Percentiles rank a stretch among this genome's conserved stretches.
These are phyloP conservation scores for Zea mays DNA, from an alignment of 176 grass and related monocot species.

Conservation along the genomic window DNA sequence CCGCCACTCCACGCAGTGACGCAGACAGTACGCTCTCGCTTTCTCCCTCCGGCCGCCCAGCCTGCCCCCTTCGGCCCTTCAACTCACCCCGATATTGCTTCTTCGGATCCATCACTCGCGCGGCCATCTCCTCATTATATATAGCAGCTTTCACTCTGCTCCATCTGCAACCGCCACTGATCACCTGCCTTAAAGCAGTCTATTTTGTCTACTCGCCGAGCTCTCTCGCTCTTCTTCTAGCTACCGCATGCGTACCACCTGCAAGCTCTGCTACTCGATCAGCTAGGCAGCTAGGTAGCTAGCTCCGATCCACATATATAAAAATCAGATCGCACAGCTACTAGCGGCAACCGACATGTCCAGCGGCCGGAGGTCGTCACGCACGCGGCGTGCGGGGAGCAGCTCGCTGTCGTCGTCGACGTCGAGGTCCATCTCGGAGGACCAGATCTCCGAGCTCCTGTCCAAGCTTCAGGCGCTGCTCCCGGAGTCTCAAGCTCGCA, in stretches of 20 bases:
- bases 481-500: constrained; percentile 51
- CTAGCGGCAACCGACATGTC: constrained; percentile 45
- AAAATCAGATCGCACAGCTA: not conserved
- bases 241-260: not conserved
- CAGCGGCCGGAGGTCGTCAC: constrained; percentile 67
- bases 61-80: not conserved
- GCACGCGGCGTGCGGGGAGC: constrained; percentile 47
- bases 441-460: constrained; percentile 72
- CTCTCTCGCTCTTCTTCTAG: constrained; percentile 6
- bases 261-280: not conserved
- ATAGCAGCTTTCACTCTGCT: constrained; percentile 28
- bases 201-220: not conserved
- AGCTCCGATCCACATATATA: not conserved
- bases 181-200: constrained; percentile 21
- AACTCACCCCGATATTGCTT: too few relatives aligned
- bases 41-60: constrained; percentile 10
- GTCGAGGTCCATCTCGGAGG: constrained; percentile 55
- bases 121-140: constrained; percentile 38
- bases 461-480: constrained; percentile 77
- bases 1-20: constrained; percentile 29
- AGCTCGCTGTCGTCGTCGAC: constrained; percentile 42
- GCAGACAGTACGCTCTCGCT: constrained; percentile 40
- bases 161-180: constrained; percentile 28
- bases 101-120: too few relatives aligned
- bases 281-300: not conserved